Percentiles rank a stretch among this genome's conserved stretches.
phyloP scores from a whole-genome alignment of 768 basidiomycete genomes.

The Rhizopogon rudus region DNA sequence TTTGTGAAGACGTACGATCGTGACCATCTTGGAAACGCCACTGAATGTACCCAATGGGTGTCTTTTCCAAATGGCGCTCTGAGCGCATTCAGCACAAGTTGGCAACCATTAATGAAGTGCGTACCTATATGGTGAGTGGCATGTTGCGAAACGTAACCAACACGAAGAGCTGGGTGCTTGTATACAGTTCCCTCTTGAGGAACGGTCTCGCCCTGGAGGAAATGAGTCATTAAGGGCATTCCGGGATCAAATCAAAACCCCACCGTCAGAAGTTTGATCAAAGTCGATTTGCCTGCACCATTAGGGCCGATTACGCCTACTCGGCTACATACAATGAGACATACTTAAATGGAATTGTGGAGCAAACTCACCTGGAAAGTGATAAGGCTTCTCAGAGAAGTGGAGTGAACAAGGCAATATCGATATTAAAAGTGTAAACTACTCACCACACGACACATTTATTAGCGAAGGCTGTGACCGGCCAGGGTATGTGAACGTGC shows the following conservation, averaged over 20 bases:
- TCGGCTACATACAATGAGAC: conserved; percentile 48
- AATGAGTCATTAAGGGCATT: conserved; percentile 7
- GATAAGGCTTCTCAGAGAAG: conserved; percentile 45
- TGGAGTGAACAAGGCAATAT: neutral
- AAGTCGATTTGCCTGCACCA: conserved; percentile 93
- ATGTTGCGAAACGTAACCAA: conserved; percentile 97
- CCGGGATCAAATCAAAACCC: conserved; percentile 17
- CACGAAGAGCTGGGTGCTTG: conserved; percentile 90
- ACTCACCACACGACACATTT: conserved; percentile 73
- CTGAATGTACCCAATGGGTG: conserved; percentile 94
- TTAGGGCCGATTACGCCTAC: conserved; percentile 92
- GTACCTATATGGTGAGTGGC: conserved; percentile 93
- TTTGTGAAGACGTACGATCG: conserved; percentile 61
- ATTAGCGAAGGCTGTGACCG: conserved; percentile 71
- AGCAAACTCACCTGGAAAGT: conserved; percentile 68
- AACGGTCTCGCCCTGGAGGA: conserved; percentile 73
- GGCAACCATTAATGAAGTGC: conserved; percentile 7
- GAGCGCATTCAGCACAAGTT: conserved; percentile 14
- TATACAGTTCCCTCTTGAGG: conserved; percentile 91
- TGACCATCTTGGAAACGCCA: conserved; percentile 99
- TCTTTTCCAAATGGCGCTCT: conserved; percentile 95
- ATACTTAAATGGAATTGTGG: conserved; percentile 13
- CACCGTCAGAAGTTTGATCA: conserved; percentile 91
- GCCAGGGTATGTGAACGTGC: conserved; percentile 94
- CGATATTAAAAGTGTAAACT: neutral